phyloP scores from a whole-genome alignment of 768 basidiomycete genomes.

The Hygrophorus pudorinus region DNA sequence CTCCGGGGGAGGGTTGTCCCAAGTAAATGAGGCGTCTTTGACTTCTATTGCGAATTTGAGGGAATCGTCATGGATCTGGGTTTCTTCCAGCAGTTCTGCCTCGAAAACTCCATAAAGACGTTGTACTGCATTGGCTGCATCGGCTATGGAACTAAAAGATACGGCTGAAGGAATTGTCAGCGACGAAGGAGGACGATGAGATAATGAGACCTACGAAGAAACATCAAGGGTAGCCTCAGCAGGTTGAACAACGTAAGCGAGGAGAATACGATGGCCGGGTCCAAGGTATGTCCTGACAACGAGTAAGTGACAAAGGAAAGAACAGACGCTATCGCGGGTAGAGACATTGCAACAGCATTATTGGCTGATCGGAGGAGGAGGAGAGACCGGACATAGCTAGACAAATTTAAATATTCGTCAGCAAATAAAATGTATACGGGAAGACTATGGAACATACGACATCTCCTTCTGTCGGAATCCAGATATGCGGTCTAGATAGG shows the following conservation, averaged over 20 bases:
- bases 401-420: background rate
- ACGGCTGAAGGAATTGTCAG: constrained; percentile 34
- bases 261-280: constrained; percentile 70
- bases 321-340: constrained; percentile 76
- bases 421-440: background rate
- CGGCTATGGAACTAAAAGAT: constrained; percentile 70
- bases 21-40: constrained; percentile 66
- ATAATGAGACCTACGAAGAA: constrained; percentile 32
- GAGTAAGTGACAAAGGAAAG: constrained; percentile 71
- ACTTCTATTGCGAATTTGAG: constrained; percentile 60
- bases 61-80: constrained; percentile 39
- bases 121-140: constrained; percentile 70
- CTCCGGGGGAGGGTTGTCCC: constrained; percentile 70
- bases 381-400: constrained; percentile 55
- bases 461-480: constrained; percentile 68
- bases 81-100: constrained; percentile 64
- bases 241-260: constrained; percentile 82
- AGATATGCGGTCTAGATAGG: constrained; percentile 67
- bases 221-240: constrained; percentile 73
- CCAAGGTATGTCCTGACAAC: constrained; percentile 53
- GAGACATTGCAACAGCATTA: constrained; percentile 57
- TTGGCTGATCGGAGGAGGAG: constrained; percentile 57
- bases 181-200: constrained; percentile 3
- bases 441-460: constrained; percentile 26
- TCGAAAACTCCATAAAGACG: constrained; percentile 78